Percentiles rank a stretch among this genome's conserved stretches.
Evolutionary conservation across 2,329 filamentous ascomycete species (phyloP).

Genomic region (Colletotrichum coccodes): DNA sequence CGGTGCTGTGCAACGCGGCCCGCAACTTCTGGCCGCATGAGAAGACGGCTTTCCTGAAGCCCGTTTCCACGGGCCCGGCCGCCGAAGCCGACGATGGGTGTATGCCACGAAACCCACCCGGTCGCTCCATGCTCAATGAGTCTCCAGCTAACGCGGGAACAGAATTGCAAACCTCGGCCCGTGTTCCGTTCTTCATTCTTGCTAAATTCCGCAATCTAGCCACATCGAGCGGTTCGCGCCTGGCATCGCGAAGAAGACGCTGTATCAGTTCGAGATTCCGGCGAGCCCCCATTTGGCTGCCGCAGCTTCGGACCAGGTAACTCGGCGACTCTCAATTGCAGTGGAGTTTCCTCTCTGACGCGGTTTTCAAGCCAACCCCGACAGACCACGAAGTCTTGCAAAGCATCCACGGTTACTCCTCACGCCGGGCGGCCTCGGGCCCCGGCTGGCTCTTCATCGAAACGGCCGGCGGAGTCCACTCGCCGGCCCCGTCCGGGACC

Average conservation of each 20-base stretch:
- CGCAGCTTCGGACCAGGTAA: conserved; percentile 53
- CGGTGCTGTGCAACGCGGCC: conserved; percentile 74
- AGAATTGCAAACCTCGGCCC: conserved; percentile 2
- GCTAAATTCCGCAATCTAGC: conserved; percentile 47
- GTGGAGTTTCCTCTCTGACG: not conserved
- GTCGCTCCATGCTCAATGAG: not conserved
- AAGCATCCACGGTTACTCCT: conserved; percentile 57
- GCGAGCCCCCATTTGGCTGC: conserved; percentile 84
- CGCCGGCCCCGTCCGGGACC: conserved; percentile 79
- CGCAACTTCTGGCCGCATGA: conserved; percentile 55
- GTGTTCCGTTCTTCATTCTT: not conserved
- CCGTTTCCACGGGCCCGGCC: conserved; percentile 79
- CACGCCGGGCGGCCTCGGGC: conserved; percentile 50
- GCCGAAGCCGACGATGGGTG: conserved; percentile 78
- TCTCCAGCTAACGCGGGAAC: not conserved
- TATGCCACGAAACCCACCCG: conserved; percentile 33
- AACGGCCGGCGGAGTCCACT: conserved; percentile 85
- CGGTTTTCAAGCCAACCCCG: conserved; percentile 43
- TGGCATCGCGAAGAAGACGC: conserved; percentile 58
- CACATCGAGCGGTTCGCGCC: conserved; percentile 71
- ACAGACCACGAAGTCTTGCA: conserved; percentile 62
- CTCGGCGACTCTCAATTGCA: not conserved
- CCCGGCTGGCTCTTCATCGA: conserved; percentile 77
- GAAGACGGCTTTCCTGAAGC: conserved; percentile 77
- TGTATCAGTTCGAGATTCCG: conserved; percentile 79